A percentile compares a stretch with the other conserved stretches of the same genome.
phyloP scores from a whole-genome alignment of 2,329 filamentous ascomycete genomes.

The Colletotrichum spaethianum region DNA sequence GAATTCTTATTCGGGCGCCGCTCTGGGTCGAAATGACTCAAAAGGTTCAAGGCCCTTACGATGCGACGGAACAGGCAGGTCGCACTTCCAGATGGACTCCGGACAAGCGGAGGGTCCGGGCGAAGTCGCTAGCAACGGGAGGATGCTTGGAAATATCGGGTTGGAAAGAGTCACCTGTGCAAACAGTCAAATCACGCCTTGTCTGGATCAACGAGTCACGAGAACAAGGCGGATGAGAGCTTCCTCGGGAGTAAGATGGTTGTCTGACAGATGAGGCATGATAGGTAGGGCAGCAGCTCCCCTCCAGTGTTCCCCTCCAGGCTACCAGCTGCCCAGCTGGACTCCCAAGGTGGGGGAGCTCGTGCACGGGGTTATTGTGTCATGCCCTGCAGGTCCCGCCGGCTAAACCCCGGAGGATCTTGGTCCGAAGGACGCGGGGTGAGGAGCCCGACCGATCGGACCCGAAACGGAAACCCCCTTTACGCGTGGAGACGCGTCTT shows the following conservation, averaged over 20 bases:
- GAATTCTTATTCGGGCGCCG: background rate
- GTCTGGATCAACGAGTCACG: slow-evolving; percentile 9
- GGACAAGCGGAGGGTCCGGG: slow-evolving; percentile 20
- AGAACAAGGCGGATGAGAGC: slow-evolving; percentile 14
- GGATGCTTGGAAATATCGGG: background rate
- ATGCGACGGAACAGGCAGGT: slow-evolving; percentile 28
- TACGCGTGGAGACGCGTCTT: slow-evolving; percentile 34
- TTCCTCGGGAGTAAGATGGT: slow-evolving; percentile 14
- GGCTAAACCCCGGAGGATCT: slow-evolving; percentile 27
- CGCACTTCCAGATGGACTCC: slow-evolving; percentile 13
- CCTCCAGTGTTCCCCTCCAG: background rate
- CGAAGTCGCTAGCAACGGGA: background rate
- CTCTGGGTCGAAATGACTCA: slow-evolving; percentile 23
- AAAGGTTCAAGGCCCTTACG: background rate
- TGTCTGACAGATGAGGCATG: slow-evolving; percentile 15
- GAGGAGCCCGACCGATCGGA: background rate
- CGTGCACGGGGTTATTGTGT: slow-evolving; percentile 18
- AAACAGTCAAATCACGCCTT: background rate
- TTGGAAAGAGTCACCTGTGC: slow-evolving; percentile 4
- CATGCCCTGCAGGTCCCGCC: slow-evolving; percentile 27
- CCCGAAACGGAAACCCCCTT: slow-evolving; percentile 13
- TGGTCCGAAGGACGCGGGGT: background rate
- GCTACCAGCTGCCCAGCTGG: slow-evolving; percentile 8
- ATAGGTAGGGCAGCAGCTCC: slow-evolving; percentile 17
- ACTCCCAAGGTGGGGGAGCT: slow-evolving; percentile 13